phyloP scores from a whole-genome alignment of 2,329 filamentous ascomycete species.

The Stagonosporopsis vannaccii region DNA sequence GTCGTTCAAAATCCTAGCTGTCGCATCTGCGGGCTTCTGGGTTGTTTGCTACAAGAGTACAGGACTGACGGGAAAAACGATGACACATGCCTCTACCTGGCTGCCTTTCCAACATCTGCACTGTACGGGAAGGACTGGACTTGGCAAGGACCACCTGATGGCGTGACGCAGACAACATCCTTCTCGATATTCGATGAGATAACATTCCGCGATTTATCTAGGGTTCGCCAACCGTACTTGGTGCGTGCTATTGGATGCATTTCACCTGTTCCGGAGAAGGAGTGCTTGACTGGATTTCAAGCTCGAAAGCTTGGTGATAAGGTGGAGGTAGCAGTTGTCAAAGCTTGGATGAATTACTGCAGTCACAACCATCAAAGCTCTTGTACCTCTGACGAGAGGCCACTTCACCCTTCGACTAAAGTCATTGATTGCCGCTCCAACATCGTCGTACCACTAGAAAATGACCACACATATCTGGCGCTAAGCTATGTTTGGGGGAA shows the following conservation, averaged over 20 bases:
- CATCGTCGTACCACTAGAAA: neutral
- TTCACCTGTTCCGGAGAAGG: neutral
- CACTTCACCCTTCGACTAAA: neutral
- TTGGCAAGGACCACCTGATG: neutral
- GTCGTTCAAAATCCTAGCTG: neutral
- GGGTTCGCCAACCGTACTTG: neutral
- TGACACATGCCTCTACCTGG: neutral
- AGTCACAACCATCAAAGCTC: neutral
- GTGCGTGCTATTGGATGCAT: neutral
- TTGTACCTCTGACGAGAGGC: neutral
- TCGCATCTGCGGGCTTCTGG: neutral
- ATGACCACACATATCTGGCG: neutral
- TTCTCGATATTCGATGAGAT: neutral
- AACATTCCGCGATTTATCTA: neutral
- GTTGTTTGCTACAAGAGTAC: neutral
- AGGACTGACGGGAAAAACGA: neutral
- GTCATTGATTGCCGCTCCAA: neutral
- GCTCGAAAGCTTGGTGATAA: neutral
- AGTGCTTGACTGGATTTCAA: neutral
- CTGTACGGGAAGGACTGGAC: neutral
- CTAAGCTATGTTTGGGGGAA: conserved; percentile 2
- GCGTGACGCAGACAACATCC: neutral
- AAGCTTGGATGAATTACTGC: neutral
- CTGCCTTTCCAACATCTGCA: neutral
- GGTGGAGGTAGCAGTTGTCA: neutral